phyloP scores from a whole-genome alignment of 495 filamentous ascomycete species.

The Penicillium paxilli region DNA sequence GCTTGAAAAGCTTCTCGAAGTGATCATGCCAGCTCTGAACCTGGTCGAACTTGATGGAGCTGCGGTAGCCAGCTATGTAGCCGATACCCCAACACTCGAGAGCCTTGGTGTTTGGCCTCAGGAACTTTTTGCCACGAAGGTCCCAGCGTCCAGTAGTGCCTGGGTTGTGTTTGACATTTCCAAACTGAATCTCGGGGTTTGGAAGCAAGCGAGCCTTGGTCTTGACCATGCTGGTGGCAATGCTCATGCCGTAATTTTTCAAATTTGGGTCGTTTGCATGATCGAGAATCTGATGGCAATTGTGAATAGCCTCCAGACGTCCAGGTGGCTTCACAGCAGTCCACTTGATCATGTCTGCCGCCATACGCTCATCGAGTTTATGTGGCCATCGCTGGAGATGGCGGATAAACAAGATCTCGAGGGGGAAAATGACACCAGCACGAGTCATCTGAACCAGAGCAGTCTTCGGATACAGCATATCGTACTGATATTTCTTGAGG shows the following conservation, averaged over 20 bases:
- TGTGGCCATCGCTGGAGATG: constrained; percentile 73
- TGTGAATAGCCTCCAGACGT: constrained; percentile 61
- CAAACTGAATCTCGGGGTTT: constrained; percentile 69
- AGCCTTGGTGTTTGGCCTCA: constrained; percentile 52
- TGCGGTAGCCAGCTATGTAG: constrained; percentile 45
- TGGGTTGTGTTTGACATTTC: constrained; percentile 52
- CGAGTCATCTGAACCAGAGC: constrained; percentile 73
- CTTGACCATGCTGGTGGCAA: constrained; percentile 60
- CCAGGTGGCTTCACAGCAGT: constrained; percentile 64
- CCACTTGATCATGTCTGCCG: constrained; percentile 83
- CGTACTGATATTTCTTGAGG: constrained; percentile 66
- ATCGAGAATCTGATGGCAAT: constrained; percentile 64
- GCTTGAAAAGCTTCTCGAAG: constrained; percentile 62
- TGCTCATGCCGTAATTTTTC: constrained; percentile 63
- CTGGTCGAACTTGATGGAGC: constrained; percentile 37
- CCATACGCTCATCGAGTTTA: constrained; percentile 71
- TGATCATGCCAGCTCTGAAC: constrained; percentile 56
- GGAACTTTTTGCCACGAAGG: constrained; percentile 75
- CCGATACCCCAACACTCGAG: constrained; percentile 74
- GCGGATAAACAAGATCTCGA: constrained; percentile 68
- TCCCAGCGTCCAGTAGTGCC: constrained; percentile 76
- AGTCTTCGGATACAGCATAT: constrained; percentile 55
- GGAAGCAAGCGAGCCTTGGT: constrained; percentile 71
- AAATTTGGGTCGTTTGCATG: constrained; percentile 71
- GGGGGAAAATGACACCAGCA: constrained; percentile 66